These are phyloP conservation scores for Lasiodiplodia theobromae DNA, from an alignment of 2,329 filamentous ascomycete genomes.

Conservation along the genomic window DNA sequence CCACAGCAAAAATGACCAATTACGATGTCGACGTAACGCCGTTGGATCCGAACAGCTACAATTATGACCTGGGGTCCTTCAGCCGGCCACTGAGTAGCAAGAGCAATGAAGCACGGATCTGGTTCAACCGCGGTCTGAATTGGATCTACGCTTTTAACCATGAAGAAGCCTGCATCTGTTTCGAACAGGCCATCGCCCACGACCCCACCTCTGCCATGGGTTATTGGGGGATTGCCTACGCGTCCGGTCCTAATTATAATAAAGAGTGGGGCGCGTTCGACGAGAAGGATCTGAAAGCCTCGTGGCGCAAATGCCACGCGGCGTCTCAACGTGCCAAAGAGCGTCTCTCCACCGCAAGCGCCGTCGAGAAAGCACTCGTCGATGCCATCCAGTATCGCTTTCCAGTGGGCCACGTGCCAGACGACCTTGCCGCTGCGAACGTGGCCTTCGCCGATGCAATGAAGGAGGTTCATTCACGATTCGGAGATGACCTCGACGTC, in stretches of 20 bases:
- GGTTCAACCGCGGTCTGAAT: conserved; percentile 74
- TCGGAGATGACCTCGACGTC: conserved; percentile 67
- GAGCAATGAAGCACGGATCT: conserved; percentile 62
- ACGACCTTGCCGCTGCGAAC: conserved; percentile 64
- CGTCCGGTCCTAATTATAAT: conserved; percentile 79
- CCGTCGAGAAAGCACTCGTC: conserved; percentile 69
- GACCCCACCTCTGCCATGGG: conserved; percentile 68
- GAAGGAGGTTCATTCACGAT: conserved; percentile 60
- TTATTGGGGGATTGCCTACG: conserved; percentile 74
- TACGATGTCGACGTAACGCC: too few species aligned
- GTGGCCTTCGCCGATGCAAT: conserved; percentile 68
- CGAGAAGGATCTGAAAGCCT: conserved; percentile 61
- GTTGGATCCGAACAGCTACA: conserved; percentile 26
- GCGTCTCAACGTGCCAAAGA: conserved; percentile 56
- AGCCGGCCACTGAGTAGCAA: conserved; percentile 61
- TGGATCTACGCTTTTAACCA: conserved; percentile 82
- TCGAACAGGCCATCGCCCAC: conserved; percentile 63
- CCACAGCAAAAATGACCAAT: too few species aligned
- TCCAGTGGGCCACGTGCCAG: conserved; percentile 54
- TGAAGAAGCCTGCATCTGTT: conserved; percentile 71
- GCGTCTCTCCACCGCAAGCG: conserved; percentile 47
- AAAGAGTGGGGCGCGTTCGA: conserved; percentile 79
- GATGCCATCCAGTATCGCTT: conserved; percentile 68
- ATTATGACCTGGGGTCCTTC: conserved; percentile 66
- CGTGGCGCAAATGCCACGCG: conserved; percentile 57